Evolutionary conservation across 352 stramenopile genomes (phyloP), one percentile per base, ranked within the genome.

Genomic region (Globisporangium cylindrosporum): DNA sequence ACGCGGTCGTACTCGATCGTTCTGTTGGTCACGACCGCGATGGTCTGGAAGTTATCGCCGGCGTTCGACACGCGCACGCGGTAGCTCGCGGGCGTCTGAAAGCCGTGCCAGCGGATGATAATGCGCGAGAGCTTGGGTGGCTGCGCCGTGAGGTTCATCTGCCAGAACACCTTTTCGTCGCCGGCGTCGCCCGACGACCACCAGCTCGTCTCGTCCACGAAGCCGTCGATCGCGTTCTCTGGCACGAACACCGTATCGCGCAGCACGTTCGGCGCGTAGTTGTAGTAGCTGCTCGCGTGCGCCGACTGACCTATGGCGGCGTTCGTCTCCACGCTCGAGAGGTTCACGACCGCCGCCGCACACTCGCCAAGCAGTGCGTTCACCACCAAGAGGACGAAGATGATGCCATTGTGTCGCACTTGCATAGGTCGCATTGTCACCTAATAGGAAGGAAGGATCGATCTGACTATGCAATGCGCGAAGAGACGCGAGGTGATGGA

Each of bases 91-190:
- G 84, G 81, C 20, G 82, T 79, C 62, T 92, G 61, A 74, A 84
- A 93, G 24, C 85, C 85, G 71, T 94, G 83, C 86, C 84, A 94
- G 0, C 81, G 84, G 53, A 94, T 77, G 29, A 94, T 73, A 56
- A 93, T 77, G 14, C 85, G 78, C 43, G 73, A 73, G n/a, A 91
- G 67, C 1, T 69, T 69, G 4, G 83, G 73, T 55, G 74, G 74
- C 41, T 80, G 59, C 0, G 70, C 57, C 20, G 82, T 89, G 68
- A 94, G 74, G 66, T 94, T 92, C 20, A 92, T 71, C 72, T 94
- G 86, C 80, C 84, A 94, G 68, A 86, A 94, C 1, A 89, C 73
- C 10, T 70, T 62, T 46, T 88, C 73, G 32, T 48, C 72, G 2
- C 36, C 7, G 51, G 81, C 70, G 53, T 86, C 75, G 41, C 82